phyloP scores from a whole-genome alignment of 257 asterid genomes.

The Przewalskia tangutica region DNA sequence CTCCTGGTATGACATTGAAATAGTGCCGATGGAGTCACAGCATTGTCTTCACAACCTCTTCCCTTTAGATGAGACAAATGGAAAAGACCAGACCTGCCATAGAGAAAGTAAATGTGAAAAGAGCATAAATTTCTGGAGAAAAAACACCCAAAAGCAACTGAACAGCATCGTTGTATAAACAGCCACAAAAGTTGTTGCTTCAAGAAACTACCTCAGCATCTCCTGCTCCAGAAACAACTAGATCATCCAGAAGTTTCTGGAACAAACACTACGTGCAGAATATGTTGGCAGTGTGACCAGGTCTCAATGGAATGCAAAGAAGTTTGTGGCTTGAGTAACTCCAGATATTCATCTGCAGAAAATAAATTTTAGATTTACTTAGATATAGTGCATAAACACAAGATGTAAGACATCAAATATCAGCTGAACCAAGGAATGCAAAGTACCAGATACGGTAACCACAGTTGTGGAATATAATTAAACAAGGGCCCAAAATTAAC shows the following conservation, averaged over 20 bases:
- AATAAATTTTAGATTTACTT: neutral
- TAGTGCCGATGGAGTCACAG: constrained; percentile 50
- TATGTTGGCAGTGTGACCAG: constrained; percentile 86
- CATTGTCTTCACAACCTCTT: constrained; percentile 40
- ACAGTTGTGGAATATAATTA: neutral
- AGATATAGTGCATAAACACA: neutral
- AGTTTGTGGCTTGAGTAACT: constrained; percentile 60
- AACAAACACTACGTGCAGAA: constrained; percentile 88
- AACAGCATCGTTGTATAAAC: neutral
- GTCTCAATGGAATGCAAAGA: constrained; percentile 82
- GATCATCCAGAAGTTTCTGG: constrained; percentile 94
- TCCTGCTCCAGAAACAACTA: constrained; percentile 97
- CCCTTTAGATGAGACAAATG: constrained; percentile 60
- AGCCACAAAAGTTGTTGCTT: constrained; percentile 5
- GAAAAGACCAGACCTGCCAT: constrained; percentile 84
- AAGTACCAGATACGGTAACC: neutral
- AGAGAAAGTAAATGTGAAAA: neutral
- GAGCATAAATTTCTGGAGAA: neutral
- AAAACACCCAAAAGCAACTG: neutral
- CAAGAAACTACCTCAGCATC: constrained; percentile 73
- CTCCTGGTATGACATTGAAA: constrained; percentile 89
- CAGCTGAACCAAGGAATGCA: neutral
- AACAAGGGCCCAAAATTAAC: neutral
- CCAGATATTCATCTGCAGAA: constrained; percentile 89
- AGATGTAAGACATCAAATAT: neutral